Base-by-base conservation (phyloP, 148 eudicot species). In the Oxyria digyna region DNA sequence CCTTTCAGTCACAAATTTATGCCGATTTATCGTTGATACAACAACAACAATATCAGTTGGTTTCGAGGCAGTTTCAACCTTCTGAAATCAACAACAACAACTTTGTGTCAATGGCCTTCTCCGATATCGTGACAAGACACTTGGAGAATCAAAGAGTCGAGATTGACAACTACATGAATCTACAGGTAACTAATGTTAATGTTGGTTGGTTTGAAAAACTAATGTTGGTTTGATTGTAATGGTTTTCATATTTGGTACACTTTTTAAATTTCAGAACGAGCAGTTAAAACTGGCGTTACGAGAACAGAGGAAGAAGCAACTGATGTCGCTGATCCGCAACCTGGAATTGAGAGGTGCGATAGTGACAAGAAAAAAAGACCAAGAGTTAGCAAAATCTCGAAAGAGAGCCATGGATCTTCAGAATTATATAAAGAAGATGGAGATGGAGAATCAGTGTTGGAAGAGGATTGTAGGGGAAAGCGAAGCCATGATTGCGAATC, bases 241-340 rank as follows among this genome's bases (percentile, higher is more conserved):
- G 41, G 38, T 69, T 17, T 21, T n/a, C 31, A 13, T 13, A 6
- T 6, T 32, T 15, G 9, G 38, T n/a, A n/a, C n/a, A 9, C 12
- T n/a, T 76, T 23, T 59, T 69, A 31, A 7, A 29, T 4, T 49
- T 65, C 90, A 91, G 97, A 82, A 76, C 72, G 87, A 89, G 76
- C 80, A 86, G 79, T 69, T 91, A 59, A 85, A 74, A 83, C 3
- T 79, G 76, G 87, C 78, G 8, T 74, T 89, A 32, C 81, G 85
- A 74, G 84, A 85, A 57, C 93, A 87, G 75, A 78, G 83, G 59
- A 85, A 85, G 68, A 91, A 78, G 20, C 93, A 89, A 73, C 12
- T 78, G 15, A 59, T 63, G 10, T 13, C 32, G 8, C 13, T 91
- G 2, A 6, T 85, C 42, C 78, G 71, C 45, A 82, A 62, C 62